Evolutionary conservation across 352 stramenopile genomes (phyloP).

Genomic region (Globisporangium barbulae): DNA sequence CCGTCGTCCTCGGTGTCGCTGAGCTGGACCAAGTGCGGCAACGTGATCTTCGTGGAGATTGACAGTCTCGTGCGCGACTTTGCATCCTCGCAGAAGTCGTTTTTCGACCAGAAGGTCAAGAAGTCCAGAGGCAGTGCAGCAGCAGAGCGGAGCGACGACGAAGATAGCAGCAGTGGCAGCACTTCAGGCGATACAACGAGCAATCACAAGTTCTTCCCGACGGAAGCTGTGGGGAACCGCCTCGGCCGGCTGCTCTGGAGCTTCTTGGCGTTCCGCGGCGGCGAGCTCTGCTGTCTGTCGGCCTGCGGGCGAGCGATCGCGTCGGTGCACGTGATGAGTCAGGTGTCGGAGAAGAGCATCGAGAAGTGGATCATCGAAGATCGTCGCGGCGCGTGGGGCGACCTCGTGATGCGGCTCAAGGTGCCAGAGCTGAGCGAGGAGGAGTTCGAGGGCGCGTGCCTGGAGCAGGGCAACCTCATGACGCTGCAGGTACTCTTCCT

Average conservation of each 20-base stretch:
- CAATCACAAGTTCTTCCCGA: constrained; percentile 20
- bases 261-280: constrained; percentile 75
- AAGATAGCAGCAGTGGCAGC: constrained; percentile 14
- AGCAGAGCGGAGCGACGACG: constrained; percentile 18
- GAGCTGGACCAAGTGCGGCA: constrained; percentile 80
- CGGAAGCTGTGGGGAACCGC: constrained; percentile 51
- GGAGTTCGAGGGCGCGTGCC: constrained; percentile 71
- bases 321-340: constrained; percentile 80
- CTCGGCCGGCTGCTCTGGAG: constrained; percentile 75
- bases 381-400: constrained; percentile 56
- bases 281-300: constrained; percentile 68
- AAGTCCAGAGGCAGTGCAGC: constrained; percentile 8
- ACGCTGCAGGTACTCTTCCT: constrained; percentile 79
- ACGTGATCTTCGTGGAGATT: constrained; percentile 82
- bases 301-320: constrained; percentile 73
- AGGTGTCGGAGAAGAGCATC: constrained; percentile 77
- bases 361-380: constrained; percentile 86
- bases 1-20: constrained; percentile 24
- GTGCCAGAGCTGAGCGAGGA: constrained; percentile 79
- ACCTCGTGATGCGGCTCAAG: constrained; percentile 51
- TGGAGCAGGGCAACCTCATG: constrained; percentile 71
- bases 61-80: constrained; percentile 78
- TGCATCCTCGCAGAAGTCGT: constrained; percentile 48
- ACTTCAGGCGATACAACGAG: neutral
- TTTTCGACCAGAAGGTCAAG: constrained; percentile 22